Base-by-base conservation (phyloP, 441 rosid genomes). In the Cnidoscolus chayamansa region DNA sequence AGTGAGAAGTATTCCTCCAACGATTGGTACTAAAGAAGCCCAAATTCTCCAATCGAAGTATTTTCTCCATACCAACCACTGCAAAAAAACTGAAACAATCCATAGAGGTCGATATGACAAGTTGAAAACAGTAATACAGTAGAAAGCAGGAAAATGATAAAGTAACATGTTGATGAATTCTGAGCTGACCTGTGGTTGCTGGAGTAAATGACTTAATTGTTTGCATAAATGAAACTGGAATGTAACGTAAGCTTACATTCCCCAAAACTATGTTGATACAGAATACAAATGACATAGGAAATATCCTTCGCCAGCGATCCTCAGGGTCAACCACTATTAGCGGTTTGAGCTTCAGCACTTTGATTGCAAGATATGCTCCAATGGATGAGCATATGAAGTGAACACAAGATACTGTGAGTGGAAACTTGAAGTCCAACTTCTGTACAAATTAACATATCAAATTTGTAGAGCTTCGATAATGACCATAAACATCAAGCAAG, bases 151-250 rank as follows among this genome's bases (percentile, higher is more conserved):
- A n/a, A 59, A 47, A 5, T 54, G 17, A 76, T 7, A 70, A 48
- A 45, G 66, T 48, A 40, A 45, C 59, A 4, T n/a, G 10, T 31
- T 5, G 57, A 31, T 13, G 64, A 59, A 48, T 70, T 65, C 62
- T 40, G 56, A 67, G 51, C 84, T 47, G 35, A 95, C 99, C 97
- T 83, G 99, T 95, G 65, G 97, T 95, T 63, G 98, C 97, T 37
- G 99, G 99, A 74, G 99, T 95, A 76, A 95, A 93, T 20, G 99
- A 95, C 82, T 95, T 95, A 35, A 93, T 95, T 0, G 99, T 95
- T 85, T 95, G 98, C 99, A 95, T 95, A 80, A 95, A 95, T 4
- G 99, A 95, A 72, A 95, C 98, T 4, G 97, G 99, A 55, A 95
- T 95, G 80, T 91, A 95, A 0, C 97, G 89, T 51, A 93, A 81